Conservation (phyloP, 1,284 basidiomycete genomes). For the Cryptococcus amylolentus region DNA sequence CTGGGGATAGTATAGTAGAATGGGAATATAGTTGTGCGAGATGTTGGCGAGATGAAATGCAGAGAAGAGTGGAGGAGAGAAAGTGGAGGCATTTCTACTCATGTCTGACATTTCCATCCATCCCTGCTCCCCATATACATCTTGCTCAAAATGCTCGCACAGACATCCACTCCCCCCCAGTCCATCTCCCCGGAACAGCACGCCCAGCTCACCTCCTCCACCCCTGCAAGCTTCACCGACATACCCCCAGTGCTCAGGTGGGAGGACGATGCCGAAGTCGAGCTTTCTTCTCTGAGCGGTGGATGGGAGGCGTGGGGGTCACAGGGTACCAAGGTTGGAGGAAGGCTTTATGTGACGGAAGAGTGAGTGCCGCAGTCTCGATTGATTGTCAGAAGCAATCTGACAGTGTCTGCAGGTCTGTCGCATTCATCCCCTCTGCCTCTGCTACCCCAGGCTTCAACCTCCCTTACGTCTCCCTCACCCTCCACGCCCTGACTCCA, state of each 20-base stretch:
- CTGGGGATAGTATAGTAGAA: too few species aligned
- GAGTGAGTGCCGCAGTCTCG: slow-evolving; percentile 55
- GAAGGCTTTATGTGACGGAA: slow-evolving; percentile 74
- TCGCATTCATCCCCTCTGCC: slow-evolving; percentile 66
- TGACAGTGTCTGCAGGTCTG: slow-evolving; percentile 54
- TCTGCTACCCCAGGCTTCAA: slow-evolving; percentile 60
- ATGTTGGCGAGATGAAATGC: too few species aligned
- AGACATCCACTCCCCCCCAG: slow-evolving; percentile 15
- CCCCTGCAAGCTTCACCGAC: slow-evolving; percentile 72
- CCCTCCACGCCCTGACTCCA: slow-evolving; percentile 81
- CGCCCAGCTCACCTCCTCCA: slow-evolving; percentile 61
- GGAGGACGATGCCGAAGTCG: slow-evolving; percentile 64
- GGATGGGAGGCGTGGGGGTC: slow-evolving; percentile 46
- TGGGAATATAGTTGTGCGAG: too few species aligned
- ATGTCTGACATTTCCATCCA: too few species aligned
- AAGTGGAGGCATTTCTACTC: too few species aligned
- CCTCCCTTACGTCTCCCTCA: slow-evolving; percentile 77
- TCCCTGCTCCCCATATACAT: too few species aligned
- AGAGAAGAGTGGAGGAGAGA: too few species aligned
- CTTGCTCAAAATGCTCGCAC: slow-evolving; percentile 5
- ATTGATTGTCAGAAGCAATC: neutral
- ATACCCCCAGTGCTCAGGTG: slow-evolving; percentile 75
- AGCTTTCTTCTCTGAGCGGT: slow-evolving; percentile 32
- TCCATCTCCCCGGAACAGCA: slow-evolving; percentile 67
- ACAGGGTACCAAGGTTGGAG: slow-evolving; percentile 51